Evolutionary conservation across 2,329 filamentous ascomycete species (phyloP).

Genomic region (Drechslerella coelobrocha): DNA sequence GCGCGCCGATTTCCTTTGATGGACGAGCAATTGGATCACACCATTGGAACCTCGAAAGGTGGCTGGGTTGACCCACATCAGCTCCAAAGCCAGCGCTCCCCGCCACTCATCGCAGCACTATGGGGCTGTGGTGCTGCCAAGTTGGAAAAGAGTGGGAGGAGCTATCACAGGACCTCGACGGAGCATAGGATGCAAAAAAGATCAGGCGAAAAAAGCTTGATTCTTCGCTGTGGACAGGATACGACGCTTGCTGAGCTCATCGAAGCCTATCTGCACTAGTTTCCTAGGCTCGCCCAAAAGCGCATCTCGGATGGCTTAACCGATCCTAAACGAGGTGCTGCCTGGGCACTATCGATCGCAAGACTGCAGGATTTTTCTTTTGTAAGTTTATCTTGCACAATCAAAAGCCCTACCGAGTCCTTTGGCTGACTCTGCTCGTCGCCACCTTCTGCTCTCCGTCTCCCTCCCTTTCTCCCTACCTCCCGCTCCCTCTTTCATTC

Average conservation of each 20-base stretch:
- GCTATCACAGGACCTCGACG: background rate
- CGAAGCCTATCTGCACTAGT: conserved; percentile 23
- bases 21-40: conserved; percentile 16
- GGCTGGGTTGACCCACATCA: conserved; percentile 31
- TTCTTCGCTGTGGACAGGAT: conserved; percentile 20
- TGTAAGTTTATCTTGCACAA: too few relatives aligned
- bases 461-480: too few relatives aligned
- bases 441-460: too few relatives aligned
- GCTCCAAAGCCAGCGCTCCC: conserved; percentile 9
- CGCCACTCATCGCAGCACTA: background rate
- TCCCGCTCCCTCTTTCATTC: too few relatives aligned
- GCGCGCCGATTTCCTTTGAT: conserved; percentile 1
- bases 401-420: too few relatives aligned
- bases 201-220: conserved; percentile 47
- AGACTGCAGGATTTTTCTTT: too few relatives aligned
- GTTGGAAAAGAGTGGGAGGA: background rate
- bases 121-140: background rate
- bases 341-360: too few relatives aligned
- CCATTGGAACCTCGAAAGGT: conserved; percentile 6
- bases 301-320: too few relatives aligned
- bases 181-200: too few relatives aligned
- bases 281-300: too few relatives aligned
- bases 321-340: too few relatives aligned
- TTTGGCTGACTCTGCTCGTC: too few relatives aligned
- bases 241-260: conserved; percentile 33